A percentile compares a stretch with the other conserved stretches of the same genome.
These are phyloP conservation scores for Canavalia gladiata DNA, from an alignment of 306 rosid species.

Conservation along the genomic window DNA sequence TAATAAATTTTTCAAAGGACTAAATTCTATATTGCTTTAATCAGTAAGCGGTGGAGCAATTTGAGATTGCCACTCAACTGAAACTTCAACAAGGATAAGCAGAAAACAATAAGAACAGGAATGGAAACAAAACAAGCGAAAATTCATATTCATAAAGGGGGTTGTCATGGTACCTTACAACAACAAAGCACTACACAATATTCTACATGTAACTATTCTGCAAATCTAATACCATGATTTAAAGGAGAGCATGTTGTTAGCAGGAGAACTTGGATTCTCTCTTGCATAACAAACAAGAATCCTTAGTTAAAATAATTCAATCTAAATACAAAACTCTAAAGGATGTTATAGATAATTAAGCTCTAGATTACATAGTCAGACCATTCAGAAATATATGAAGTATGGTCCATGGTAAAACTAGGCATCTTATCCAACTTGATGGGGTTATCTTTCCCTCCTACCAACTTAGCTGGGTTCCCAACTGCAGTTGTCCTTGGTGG, in stretches of 20 bases:
- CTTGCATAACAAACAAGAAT: slow-evolving; percentile 54
- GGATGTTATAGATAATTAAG: not conserved
- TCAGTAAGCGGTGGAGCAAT: not conserved
- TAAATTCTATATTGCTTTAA: not conserved
- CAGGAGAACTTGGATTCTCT: slow-evolving; percentile 72
- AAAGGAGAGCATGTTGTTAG: slow-evolving; percentile 41
- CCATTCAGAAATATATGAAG: slow-evolving; percentile 78
- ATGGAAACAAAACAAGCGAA: slow-evolving; percentile 16
- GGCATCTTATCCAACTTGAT: slow-evolving; percentile 77
- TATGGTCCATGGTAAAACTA: slow-evolving; percentile 91
- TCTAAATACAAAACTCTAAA: not conserved
- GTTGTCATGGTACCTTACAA: slow-evolving; percentile 39
- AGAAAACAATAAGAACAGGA: not conserved
- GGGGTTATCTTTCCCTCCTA: slow-evolving; percentile 90
- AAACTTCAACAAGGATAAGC: slow-evolving; percentile 29
- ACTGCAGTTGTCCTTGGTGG: slow-evolving; percentile 90
- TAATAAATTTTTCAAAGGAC: not conserved
- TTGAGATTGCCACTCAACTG: not conserved
- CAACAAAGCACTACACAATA: slow-evolving; percentile 45
- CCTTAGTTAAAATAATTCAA: slow-evolving; percentile 18
- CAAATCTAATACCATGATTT: slow-evolving; percentile 18
- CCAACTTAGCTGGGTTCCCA: slow-evolving; percentile 87
- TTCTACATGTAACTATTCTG: slow-evolving; percentile 43
- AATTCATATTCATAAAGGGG: slow-evolving; percentile 33
- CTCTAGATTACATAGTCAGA: slow-evolving; percentile 82